Conservation (phyloP, 2,329 filamentous ascomycete genomes). For the Cryphonectria parasitica region DNA sequence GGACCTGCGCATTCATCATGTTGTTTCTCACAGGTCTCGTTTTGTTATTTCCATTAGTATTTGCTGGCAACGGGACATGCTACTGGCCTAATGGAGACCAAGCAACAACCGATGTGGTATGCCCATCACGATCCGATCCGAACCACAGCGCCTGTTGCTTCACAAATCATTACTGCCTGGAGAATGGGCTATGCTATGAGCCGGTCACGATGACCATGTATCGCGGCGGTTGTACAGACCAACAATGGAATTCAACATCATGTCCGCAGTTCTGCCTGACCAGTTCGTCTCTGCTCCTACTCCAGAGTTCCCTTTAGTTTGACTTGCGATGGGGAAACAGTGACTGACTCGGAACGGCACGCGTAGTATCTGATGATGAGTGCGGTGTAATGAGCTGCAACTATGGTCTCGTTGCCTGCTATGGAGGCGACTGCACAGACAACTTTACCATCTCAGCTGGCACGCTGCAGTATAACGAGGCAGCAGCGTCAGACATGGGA, state of each 20-base stretch:
- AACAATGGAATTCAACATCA: neutral
- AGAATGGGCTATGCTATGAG: slow-evolving; percentile 13
- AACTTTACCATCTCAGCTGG: slow-evolving; percentile 8
- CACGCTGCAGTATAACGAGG: slow-evolving; percentile 5
- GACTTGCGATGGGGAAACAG: neutral
- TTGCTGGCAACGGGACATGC: slow-evolving; percentile 2
- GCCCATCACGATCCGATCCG: slow-evolving; percentile 2
- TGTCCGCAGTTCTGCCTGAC: slow-evolving; percentile 6
- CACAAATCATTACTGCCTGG: slow-evolving; percentile 14
- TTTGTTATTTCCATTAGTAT: neutral
- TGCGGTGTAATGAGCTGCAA: slow-evolving; percentile 6
- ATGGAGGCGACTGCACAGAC: slow-evolving; percentile 1
- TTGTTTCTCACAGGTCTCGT: neutral
- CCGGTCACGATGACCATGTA: slow-evolving; percentile 13
- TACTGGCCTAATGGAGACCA: slow-evolving; percentile 12
- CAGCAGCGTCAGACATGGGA: slow-evolving; percentile 7
- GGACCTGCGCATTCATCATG: neutral
- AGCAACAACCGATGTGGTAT: slow-evolving; percentile 4
- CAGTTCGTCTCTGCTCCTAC: neutral
- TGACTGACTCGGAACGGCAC: neutral
- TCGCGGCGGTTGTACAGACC: slow-evolving; percentile 20
- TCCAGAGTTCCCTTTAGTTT: neutral
- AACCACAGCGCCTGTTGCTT: slow-evolving; percentile 16
- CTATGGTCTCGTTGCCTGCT: neutral
- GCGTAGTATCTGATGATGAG: neutral